Conservation (phyloP, 306 rosid genomes). For the Macrotyloma uniflorum region DNA sequence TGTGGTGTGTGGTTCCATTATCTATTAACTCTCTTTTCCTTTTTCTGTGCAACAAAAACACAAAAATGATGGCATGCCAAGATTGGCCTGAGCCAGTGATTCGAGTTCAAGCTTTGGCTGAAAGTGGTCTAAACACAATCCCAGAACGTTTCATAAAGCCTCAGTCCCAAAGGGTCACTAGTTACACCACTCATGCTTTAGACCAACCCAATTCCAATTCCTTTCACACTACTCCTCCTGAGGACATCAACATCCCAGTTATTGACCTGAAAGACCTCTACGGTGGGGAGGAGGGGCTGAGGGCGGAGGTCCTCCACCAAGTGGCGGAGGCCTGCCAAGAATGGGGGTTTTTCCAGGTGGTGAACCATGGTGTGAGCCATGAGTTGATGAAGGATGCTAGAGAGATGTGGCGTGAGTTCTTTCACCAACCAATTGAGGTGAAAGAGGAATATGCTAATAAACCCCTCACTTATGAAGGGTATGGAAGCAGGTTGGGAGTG, state of each 20-base stretch:
- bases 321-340: constrained; percentile 57
- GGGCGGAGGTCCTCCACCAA: constrained; percentile 18
- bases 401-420: constrained; percentile 70
- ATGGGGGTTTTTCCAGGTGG: constrained; percentile 82
- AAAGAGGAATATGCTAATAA: constrained; percentile 68
- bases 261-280: constrained; percentile 51
- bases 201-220: neutral
- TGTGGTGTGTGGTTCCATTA: neutral
- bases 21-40: neutral
- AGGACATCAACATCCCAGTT: constrained; percentile 53
- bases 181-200: neutral
- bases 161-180: constrained; percentile 46
- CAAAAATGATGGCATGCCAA: constrained; percentile 50
- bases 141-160: constrained; percentile 69
- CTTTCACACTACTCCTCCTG: neutral
- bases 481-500: constrained; percentile 78
- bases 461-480: constrained; percentile 78
- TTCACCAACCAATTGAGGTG: constrained; percentile 55
- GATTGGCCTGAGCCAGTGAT: constrained; percentile 84
- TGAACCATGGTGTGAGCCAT: constrained; percentile 72
- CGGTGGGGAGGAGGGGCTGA: neutral
- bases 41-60: neutral
- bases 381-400: constrained; percentile 63
- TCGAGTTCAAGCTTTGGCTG: constrained; percentile 71
- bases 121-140: constrained; percentile 66